Conservation (phyloP, 352 stramenopile species). For the Phytophthora niederhauseri region DNA sequence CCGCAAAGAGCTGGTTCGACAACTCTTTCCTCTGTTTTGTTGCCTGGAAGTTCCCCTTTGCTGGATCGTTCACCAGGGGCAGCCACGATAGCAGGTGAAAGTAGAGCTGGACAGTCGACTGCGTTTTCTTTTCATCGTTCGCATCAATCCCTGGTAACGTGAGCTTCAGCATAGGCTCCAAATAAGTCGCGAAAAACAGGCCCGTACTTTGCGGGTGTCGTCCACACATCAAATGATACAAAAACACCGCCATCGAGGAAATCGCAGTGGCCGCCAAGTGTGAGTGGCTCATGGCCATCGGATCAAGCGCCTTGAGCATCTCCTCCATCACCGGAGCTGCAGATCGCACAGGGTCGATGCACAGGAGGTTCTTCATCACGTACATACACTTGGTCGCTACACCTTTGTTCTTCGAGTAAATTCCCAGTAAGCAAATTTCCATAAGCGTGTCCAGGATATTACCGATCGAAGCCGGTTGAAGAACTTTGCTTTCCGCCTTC, state of each 20-base stretch:
- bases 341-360: constrained; percentile 52
- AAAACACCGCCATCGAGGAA: constrained; percentile 62
- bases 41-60: constrained; percentile 41
- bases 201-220: constrained; percentile 48
- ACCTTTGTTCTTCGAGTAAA: constrained; percentile 75
- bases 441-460: constrained; percentile 56
- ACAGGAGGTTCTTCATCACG: constrained; percentile 69
- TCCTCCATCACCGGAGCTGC: constrained; percentile 60
- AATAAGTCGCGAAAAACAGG: constrained; percentile 61
- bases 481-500: constrained; percentile 30
- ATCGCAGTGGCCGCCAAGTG: constrained; percentile 77
- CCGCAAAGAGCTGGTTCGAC: constrained; percentile 43
- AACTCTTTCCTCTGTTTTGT: constrained; percentile 44
- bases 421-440: constrained; percentile 64
- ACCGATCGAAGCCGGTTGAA: constrained; percentile 41
- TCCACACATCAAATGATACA: constrained; percentile 70
- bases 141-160: constrained; percentile 77
- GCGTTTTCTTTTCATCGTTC: constrained; percentile 82
- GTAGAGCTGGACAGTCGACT: constrained; percentile 68
- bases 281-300: constrained; percentile 70
- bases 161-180: constrained; percentile 61
- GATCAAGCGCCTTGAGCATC: constrained; percentile 74
- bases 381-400: constrained; percentile 76
- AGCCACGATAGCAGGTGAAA: constrained; percentile 74
- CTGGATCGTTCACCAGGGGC: constrained; percentile 69